phyloP scores from a whole-genome alignment of 805 yeast species.

The Ogataea zsoltii region DNA sequence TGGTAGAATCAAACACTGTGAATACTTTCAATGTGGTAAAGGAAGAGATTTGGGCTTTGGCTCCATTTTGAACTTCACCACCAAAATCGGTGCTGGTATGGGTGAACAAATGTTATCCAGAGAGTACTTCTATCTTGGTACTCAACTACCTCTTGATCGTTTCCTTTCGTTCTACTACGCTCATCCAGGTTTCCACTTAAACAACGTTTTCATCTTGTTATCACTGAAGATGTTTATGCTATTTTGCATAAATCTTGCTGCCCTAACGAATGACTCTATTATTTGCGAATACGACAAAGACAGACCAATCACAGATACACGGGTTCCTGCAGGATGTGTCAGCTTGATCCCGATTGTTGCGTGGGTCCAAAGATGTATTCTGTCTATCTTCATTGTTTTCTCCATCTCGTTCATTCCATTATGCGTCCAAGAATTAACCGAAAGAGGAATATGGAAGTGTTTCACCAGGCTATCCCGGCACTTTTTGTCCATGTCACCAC shows the following conservation, averaged over 20 bases:
- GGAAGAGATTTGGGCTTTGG: conserved; percentile 86
- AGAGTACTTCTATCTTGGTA: conserved; percentile 76
- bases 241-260: conserved; percentile 59
- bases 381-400: conserved; percentile 74
- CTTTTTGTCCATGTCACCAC: conserved; percentile 68
- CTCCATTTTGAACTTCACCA: conserved; percentile 76
- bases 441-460: conserved; percentile 74
- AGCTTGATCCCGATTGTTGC: conserved; percentile 68
- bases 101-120: conserved; percentile 85
- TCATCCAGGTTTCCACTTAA: conserved; percentile 84
- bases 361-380: conserved; percentile 73
- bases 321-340: conserved; percentile 68
- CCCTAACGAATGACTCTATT: conserved; percentile 60
- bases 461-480: conserved; percentile 63
- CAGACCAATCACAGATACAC: conserved; percentile 60
- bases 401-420: conserved; percentile 74
- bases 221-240: conserved; percentile 65
- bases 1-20: conserved; percentile 82
- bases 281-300: conserved; percentile 61
- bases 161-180: conserved; percentile 81
- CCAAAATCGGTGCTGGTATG: conserved; percentile 90
- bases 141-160: conserved; percentile 75
- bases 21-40: conserved; percentile 82
- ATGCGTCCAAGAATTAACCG: conserved; percentile 74
- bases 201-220: conserved; percentile 70